These are phyloP conservation scores for Phytophthora niederhauseri DNA, from an alignment of 352 stramenopile species.

Conservation along the genomic window DNA sequence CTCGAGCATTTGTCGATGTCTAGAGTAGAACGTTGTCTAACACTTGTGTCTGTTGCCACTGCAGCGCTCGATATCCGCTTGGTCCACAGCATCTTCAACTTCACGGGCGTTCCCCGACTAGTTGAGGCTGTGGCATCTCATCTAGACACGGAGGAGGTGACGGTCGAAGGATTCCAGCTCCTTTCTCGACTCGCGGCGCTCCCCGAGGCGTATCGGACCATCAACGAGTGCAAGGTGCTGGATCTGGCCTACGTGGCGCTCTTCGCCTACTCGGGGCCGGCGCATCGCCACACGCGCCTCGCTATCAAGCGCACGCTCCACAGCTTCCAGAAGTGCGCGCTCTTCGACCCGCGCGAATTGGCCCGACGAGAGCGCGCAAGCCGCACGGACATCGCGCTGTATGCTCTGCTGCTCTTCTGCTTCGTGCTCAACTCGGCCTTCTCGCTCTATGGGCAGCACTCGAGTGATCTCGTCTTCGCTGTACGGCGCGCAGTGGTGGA, in stretches of 20 bases:
- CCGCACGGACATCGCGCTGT: constrained; percentile 44
- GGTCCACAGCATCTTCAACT: constrained; percentile 53
- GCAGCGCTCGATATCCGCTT: constrained; percentile 53
- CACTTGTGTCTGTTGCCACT: neutral
- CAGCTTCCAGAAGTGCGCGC: constrained; percentile 71
- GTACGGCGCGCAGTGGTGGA: constrained; percentile 35
- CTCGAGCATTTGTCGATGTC: neutral
- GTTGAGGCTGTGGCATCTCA: constrained; percentile 72
- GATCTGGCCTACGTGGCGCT: constrained; percentile 75
- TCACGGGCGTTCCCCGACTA: constrained; percentile 61
- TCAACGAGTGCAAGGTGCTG: constrained; percentile 72
- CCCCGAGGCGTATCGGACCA: constrained; percentile 47
- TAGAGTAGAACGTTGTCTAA: constrained; percentile 8
- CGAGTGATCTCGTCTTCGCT: constrained; percentile 44
- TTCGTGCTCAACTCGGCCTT: constrained; percentile 56
- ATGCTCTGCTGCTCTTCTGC: constrained; percentile 50
- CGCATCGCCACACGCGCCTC: constrained; percentile 69
- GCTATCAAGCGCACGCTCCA: constrained; percentile 69
- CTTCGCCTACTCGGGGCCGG: constrained; percentile 64
- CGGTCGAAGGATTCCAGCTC: constrained; percentile 75
- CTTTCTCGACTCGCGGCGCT: constrained; percentile 56
- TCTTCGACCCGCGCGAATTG: constrained; percentile 61
- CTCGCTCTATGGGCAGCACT: constrained; percentile 48
- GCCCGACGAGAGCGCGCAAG: constrained; percentile 49
- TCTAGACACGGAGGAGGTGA: constrained; percentile 77